Conservation (phyloP, 352 stramenopile genomes). For the Phytophthora sojae region DNA sequence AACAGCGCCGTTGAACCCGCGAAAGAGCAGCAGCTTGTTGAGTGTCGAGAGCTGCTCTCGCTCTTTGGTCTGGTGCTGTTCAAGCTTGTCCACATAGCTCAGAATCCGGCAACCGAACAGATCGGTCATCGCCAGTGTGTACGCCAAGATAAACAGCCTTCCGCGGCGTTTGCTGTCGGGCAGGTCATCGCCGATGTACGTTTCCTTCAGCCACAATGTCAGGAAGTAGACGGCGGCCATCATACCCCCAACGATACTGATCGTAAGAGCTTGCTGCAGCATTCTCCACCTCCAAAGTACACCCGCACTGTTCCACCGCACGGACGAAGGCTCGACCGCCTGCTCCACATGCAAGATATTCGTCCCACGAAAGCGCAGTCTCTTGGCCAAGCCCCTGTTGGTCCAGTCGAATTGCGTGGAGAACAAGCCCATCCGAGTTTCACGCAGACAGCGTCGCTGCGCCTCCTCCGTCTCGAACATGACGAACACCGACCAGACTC, state of each 20-base stretch:
- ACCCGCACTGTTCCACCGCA: constrained; percentile 76
- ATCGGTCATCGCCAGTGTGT: constrained; percentile 58
- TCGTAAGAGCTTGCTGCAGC: constrained; percentile 53
- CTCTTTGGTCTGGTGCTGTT: constrained; percentile 72
- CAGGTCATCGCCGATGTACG: constrained; percentile 40
- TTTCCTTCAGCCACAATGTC: constrained; percentile 45
- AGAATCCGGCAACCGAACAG: constrained; percentile 71
- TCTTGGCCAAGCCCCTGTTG: constrained; percentile 36
- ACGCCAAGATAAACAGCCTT: constrained; percentile 66
- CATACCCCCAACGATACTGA: constrained; percentile 53
- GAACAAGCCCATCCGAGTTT: constrained; percentile 60
- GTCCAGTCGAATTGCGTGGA: constrained; percentile 53
- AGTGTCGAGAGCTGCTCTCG: constrained; percentile 77
- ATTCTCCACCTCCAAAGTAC: constrained; percentile 47
- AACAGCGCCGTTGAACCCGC: constrained; percentile 75
- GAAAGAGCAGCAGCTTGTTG: constrained; percentile 84
- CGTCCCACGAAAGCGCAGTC: constrained; percentile 65
- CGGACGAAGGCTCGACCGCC: constrained; percentile 65
- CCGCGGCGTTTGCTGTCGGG: constrained; percentile 39
- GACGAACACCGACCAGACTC: constrained; percentile 78
- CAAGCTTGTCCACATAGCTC: constrained; percentile 61
- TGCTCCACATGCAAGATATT: constrained; percentile 82
- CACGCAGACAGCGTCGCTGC: constrained; percentile 58
- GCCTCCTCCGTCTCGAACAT: constrained; percentile 82
- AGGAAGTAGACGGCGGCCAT: constrained; percentile 69